These are phyloP conservation scores for Lentinula aciculospora DNA, from an alignment of 768 basidiomycete genomes.

Conservation along the genomic window DNA sequence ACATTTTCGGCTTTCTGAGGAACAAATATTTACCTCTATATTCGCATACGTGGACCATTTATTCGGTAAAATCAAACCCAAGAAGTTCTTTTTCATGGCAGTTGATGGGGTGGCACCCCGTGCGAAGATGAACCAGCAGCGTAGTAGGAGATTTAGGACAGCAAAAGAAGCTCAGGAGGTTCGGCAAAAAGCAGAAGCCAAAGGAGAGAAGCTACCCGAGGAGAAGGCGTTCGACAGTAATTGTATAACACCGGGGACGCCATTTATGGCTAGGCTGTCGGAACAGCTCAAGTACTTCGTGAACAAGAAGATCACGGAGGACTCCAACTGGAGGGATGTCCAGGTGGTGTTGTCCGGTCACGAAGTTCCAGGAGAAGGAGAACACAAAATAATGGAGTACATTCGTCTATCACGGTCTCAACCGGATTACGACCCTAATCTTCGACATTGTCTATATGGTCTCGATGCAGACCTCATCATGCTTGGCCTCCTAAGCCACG, in stretches of 20 bases:
- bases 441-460: constrained; percentile 96
- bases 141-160: constrained; percentile 87
- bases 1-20: constrained; percentile 92
- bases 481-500: constrained; percentile 94
- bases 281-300: constrained; percentile 92
- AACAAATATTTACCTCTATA: constrained; percentile 95
- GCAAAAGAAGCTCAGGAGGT: constrained; percentile 90
- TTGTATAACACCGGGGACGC: constrained; percentile 98
- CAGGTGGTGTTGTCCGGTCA: constrained; percentile 94
- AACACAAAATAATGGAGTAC: constrained; percentile 99
- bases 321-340: constrained; percentile 90
- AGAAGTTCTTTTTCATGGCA: constrained; percentile 98
- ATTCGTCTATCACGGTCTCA: constrained; percentile 93
- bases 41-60: constrained; percentile 96
- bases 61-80: constrained; percentile 95
- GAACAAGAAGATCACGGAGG: constrained; percentile 97
- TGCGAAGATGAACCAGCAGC: constrained; percentile 99
- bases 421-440: constrained; percentile 92
- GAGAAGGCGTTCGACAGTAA: constrained; percentile 98
- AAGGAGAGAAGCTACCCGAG: constrained; percentile 87
- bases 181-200: constrained; percentile 78
- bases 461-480: constrained; percentile 98
- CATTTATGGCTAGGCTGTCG: constrained; percentile 93
- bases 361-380: constrained; percentile 98
- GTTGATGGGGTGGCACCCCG: constrained; percentile 96